Evolutionary conservation across 495 filamentous ascomycete species (phyloP).

Genomic region (Xylaria longipes): DNA sequence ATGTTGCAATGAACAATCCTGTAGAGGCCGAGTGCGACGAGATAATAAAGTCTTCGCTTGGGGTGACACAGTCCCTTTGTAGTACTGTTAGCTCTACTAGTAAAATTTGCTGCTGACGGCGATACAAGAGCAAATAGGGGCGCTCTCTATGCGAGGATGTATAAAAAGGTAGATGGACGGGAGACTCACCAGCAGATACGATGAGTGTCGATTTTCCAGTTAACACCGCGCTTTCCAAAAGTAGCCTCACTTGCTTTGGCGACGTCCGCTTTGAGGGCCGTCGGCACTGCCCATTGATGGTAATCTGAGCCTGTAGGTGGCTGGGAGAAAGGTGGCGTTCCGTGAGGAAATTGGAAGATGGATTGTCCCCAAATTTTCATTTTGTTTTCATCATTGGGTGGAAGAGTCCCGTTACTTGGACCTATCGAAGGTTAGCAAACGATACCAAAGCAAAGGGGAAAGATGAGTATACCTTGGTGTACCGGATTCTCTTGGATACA

Average conservation of each 20-base stretch:
- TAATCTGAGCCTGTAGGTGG: constrained; percentile 52
- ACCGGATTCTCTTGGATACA: constrained; percentile 41
- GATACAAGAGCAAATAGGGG: background rate
- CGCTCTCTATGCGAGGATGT: background rate
- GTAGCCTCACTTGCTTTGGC: constrained; percentile 34
- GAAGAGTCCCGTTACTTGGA: constrained; percentile 42
- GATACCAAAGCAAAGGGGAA: background rate
- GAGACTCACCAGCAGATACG: constrained; percentile 46
- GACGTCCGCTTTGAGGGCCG: constrained; percentile 37
- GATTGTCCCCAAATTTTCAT: constrained; percentile 61
- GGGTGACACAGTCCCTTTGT: constrained; percentile 45
- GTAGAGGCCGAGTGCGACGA: constrained; percentile 57
- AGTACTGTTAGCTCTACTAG: background rate
- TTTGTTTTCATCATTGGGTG: constrained; percentile 46
- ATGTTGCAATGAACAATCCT: constrained; percentile 53
- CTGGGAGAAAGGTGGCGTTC: constrained; percentile 54
- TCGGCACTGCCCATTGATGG: constrained; percentile 57
- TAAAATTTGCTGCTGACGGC: background rate
- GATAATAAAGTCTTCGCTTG: constrained; percentile 64
- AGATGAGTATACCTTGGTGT: constrained; percentile 25
- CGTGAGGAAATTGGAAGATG: constrained; percentile 59
- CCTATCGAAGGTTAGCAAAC: constrained; percentile 24
- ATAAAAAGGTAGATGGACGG: background rate
- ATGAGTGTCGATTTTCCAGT: constrained; percentile 34
- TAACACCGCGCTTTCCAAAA: constrained; percentile 31